Evolutionary conservation across 345 rosid genomes (phyloP).

Genomic region (Rhizophora apiculata): DNA sequence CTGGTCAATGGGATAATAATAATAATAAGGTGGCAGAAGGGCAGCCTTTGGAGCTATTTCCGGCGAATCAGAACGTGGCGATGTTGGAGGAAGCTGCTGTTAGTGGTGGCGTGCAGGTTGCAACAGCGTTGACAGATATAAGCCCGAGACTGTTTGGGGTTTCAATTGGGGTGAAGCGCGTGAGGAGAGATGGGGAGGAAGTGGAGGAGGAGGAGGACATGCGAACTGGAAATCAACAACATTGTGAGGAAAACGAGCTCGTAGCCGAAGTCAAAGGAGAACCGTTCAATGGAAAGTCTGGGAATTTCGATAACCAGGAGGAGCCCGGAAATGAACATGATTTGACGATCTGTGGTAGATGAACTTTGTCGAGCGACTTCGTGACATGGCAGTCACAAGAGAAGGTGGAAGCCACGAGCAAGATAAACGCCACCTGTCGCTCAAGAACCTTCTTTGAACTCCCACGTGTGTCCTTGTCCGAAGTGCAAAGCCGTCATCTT

Average conservation of each 20-base stretch:
- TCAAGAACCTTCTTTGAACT: background rate
- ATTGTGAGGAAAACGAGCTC: constrained; percentile 18
- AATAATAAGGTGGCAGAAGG: constrained; percentile 7
- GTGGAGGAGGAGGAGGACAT: too few species aligned
- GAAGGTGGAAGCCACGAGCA: too few species aligned
- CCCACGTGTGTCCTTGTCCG: too few species aligned
- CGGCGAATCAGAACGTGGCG: constrained; percentile 12
- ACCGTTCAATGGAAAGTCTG: constrained; percentile 44
- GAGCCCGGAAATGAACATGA: constrained; percentile 41
- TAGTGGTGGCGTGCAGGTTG: constrained; percentile 15
- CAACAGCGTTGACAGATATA: constrained; percentile 5
- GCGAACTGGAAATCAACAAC: background rate
- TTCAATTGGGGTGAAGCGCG: constrained; percentile 22
- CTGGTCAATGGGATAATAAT: background rate
- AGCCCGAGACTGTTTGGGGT: constrained; percentile 20
- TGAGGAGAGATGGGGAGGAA: constrained; percentile 5
- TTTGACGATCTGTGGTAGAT: too few species aligned
- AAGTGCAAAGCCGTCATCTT: background rate
- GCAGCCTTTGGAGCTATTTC: constrained; percentile 15
- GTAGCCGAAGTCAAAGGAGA: constrained; percentile 53
- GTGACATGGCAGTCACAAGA: too few species aligned
- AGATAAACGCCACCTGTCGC: constrained; percentile 3
- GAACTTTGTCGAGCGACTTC: too few species aligned
- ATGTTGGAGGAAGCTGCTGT: constrained; percentile 9
- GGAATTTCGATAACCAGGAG: constrained; percentile 25